Evolutionary conservation across 2,329 filamentous ascomycete genomes (phyloP).

Genomic region (Magnaporthiopsis incrustans): DNA sequence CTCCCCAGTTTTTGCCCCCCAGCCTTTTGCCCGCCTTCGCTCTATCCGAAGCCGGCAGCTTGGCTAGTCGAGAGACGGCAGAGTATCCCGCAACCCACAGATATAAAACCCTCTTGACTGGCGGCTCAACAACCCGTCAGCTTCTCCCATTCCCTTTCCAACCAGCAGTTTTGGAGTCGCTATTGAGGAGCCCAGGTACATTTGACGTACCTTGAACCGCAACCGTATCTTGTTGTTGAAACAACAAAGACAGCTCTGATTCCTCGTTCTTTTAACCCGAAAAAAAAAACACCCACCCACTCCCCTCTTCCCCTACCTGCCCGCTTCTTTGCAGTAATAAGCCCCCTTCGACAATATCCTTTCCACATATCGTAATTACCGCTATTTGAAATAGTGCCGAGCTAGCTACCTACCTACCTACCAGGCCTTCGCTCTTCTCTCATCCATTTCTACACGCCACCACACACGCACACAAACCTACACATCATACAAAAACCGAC

Average conservation of each 20-base stretch:
- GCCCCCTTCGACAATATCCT: not conserved
- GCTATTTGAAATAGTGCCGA: not conserved
- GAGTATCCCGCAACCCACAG: not conserved
- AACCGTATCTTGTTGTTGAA: not conserved
- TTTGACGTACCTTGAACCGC: constrained; percentile 17
- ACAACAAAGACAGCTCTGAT: not conserved
- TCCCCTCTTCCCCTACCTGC: not conserved
- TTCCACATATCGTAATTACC: not conserved
- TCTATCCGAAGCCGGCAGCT: constrained; percentile 1
- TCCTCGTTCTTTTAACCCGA: constrained; percentile 2
- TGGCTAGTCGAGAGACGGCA: not conserved
- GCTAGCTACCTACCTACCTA: too few relatives aligned
- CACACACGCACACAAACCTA: not conserved
- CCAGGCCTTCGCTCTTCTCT: not conserved
- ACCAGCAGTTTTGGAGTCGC: constrained; percentile 24
- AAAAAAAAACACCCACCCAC: not conserved
- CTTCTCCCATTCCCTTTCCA: constrained; percentile 9
- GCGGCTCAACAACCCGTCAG: constrained; percentile 8
- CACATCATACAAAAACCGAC: constrained; percentile 3
- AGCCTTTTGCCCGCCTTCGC: constrained; percentile 3
- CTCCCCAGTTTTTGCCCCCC: constrained; percentile 1
- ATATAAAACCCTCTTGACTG: constrained; percentile 4
- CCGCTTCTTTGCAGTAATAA: constrained; percentile 3
- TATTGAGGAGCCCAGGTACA: constrained; percentile 26
- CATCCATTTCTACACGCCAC: constrained; percentile 2